Evolutionary conservation across 2,329 filamentous ascomycete genomes (phyloP), one percentile per base, ranked within the genome.

Genomic region (Xylaria digitata): DNA sequence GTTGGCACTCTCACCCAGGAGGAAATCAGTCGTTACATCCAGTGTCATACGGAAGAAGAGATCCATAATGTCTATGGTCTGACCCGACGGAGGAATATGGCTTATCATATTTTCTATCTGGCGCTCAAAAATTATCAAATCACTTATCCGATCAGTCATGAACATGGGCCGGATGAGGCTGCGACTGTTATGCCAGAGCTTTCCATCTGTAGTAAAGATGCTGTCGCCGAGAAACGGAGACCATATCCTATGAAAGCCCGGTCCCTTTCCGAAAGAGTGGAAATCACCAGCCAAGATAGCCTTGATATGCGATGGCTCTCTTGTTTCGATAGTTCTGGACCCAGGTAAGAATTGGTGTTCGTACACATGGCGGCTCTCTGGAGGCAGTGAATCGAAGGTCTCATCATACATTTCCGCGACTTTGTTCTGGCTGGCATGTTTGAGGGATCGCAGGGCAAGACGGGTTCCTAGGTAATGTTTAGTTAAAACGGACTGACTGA

Each of bases 1-100:
- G 69, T 82, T 79, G 1, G 84, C 83, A 54, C 84, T 86, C 59
- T 87, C 80, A 6, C 90, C 89, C 53, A 92, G 88, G 2, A 92
- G 78, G 70, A 92, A 90, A 48, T 90, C 87, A 0, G 89, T 91
- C 0, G 89, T 87, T 0, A 86, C 86, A 68, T 92, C 89, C 40
- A 92, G 81, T 0, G 89, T 90, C 72, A 91, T 81, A 61, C 85
- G 83, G 73, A 90, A 90, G 74, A 91, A 90, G 13, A 90, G 78
- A 15, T 85, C 82, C 68, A 87, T 85, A n/a, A 91, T 78, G 68
- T 91, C 87, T 8, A 91, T 82, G 0, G 82, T 84, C 2, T 80
- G 78, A 54, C 88, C 83, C 61, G 86, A 68, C 17, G 49, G 75
- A 0, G 88, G 87, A 6, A 92, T 82, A 17, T 83, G 82, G 23